These are phyloP conservation scores for Fusarium illudens DNA, from an alignment of 2,329 filamentous ascomycete species.

Conservation along the genomic window DNA sequence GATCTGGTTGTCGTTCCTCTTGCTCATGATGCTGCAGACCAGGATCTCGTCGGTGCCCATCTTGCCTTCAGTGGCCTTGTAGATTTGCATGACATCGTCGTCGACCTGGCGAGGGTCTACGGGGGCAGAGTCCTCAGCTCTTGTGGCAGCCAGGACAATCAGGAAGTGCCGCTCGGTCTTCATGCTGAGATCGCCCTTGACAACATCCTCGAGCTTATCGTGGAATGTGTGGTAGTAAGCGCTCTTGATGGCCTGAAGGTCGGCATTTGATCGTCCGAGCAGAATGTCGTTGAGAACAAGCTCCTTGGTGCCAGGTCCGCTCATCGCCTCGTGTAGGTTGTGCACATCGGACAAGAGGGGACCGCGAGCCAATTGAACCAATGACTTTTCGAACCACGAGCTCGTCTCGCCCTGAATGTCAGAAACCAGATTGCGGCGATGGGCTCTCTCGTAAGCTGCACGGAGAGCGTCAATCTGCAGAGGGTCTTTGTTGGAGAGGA, in stretches of 20 bases:
- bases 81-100: conserved; percentile 77
- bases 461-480: conserved; percentile 77
- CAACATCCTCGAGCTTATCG: conserved; percentile 72
- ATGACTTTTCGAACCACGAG: conserved; percentile 76
- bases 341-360: conserved; percentile 81
- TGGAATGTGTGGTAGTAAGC: conserved; percentile 75
- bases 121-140: conserved; percentile 80
- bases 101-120: conserved; percentile 78
- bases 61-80: conserved; percentile 78
- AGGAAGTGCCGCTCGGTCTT: conserved; percentile 88
- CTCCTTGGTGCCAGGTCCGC: conserved; percentile 87
- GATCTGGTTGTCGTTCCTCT: conserved; percentile 82
- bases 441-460: conserved; percentile 69
- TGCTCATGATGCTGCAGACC: conserved; percentile 80
- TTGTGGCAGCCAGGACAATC: conserved; percentile 77
- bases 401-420: conserved; percentile 83
- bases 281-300: conserved; percentile 85
- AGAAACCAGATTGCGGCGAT: conserved; percentile 73
- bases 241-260: conserved; percentile 84
- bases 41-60: conserved; percentile 77
- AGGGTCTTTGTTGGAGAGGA: conserved; percentile 78
- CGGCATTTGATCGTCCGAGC: conserved; percentile 83
- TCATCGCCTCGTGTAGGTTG: conserved; percentile 74
- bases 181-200: conserved; percentile 81
- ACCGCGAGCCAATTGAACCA: conserved; percentile 79